Percentiles rank a stretch among this genome's conserved stretches.
Conservation (phyloP, 345 rosid species). For the Garcia nutans region DNA sequence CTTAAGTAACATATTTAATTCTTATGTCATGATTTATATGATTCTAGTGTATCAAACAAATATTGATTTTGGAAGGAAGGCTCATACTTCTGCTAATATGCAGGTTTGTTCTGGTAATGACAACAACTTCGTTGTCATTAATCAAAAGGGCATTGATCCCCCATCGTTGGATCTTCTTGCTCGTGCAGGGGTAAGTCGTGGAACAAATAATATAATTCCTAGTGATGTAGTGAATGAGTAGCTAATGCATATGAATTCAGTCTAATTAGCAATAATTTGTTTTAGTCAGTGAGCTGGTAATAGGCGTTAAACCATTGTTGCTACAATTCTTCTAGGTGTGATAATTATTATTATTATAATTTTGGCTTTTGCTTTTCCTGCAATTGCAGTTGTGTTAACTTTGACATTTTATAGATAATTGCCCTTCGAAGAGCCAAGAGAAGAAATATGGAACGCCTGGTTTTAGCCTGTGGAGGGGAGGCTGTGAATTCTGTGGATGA, state of each 20-base stretch:
- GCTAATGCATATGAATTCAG: neutral
- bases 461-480: conserved; percentile 97
- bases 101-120: conserved; percentile 89
- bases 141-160: conserved; percentile 99
- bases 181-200: conserved; percentile 83
- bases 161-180: conserved; percentile 94
- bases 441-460: conserved; percentile 97
- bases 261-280: neutral
- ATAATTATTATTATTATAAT: no score
- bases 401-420: conserved; percentile 55
- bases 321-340: neutral
- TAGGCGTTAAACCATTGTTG: neutral
- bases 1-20: conserved; percentile 1
- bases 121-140: conserved; percentile 74
- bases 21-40: neutral
- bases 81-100: conserved; percentile 23
- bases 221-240: neutral
- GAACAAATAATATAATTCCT: neutral
- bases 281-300: neutral
- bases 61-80: conserved; percentile 5
- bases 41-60: neutral
- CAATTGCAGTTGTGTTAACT: neutral
- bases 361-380: conserved; percentile 11
- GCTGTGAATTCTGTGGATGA: conserved; percentile 91
- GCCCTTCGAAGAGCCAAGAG: conserved; percentile 98